Base-by-base conservation (phyloP, 768 basidiomycete species). In the Pleurotus tuoliensis region DNA sequence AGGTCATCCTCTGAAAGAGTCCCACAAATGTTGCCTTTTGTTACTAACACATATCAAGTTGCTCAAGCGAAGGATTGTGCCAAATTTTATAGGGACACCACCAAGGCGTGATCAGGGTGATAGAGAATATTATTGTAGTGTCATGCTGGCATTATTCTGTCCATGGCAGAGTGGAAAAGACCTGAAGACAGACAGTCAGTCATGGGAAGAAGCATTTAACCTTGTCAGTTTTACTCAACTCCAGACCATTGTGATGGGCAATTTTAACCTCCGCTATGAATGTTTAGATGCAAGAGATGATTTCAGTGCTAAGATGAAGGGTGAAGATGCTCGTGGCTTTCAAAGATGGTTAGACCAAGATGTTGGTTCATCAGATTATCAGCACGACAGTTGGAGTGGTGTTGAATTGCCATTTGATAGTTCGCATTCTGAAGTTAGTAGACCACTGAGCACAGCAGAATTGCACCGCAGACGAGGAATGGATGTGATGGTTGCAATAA, bases 91-190 rank as follows among this genome's bases (percentile, higher is more conserved):
- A 9, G 68, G 68, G 8, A n/a, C 57, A 7, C 43, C 70, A 16
- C 71, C 70, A 6, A 39, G 69, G 37, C n/a, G 51, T 48, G 71
- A 73, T 59, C 48, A 54, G 46, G 69, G 67, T 22, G 64, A 70
- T 59, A 22, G 65, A 15, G 69, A 71, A 43, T 64, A 65, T 25
- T 73, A 73, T 54, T 68, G 66, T 46, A 38, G 54, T 27, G 61
- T 69, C 2, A 72, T 76, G 70, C 47, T 73, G 1, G 66, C 68
- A 3, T 43, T 74, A 2, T 74, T 73, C 52, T 64, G 67, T 30
- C 72, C 72, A 2, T 71, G 71, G 70, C 56, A 69, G 24, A 58
- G 57, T 18, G 68, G 69, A 0, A 8, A 38, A 1, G 67, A 72
- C 39, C 56, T 74, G n/a, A 70, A 71, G 53, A 6, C n/a, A 3